phyloP scores from a whole-genome alignment of 768 basidiomycete species.

The Pleurotus citrinopileatus region DNA sequence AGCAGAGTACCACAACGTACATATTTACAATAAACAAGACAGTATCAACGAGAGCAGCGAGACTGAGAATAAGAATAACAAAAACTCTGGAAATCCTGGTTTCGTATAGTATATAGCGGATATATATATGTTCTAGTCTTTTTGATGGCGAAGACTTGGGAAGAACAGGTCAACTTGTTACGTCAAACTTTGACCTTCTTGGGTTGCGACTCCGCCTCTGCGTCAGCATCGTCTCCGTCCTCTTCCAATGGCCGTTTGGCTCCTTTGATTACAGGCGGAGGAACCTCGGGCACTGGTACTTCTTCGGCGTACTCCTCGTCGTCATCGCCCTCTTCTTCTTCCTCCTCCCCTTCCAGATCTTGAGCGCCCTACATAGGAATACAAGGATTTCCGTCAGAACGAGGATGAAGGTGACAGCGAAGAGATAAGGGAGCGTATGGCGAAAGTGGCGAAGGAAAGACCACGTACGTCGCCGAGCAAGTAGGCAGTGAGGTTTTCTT shows the following conservation, averaged over 20 bases:
- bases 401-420: not conserved
- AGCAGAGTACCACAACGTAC: too few relatives aligned
- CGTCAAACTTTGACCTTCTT: slow-evolving; percentile 41
- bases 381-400: too few relatives aligned
- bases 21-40: too few relatives aligned
- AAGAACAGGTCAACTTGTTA: too few relatives aligned
- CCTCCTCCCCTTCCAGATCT: slow-evolving; percentile 11
- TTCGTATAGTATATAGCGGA: too few relatives aligned
- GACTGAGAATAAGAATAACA: too few relatives aligned
- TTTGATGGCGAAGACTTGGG: not conserved
- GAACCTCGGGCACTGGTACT: slow-evolving; percentile 15
- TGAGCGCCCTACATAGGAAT: slow-evolving; percentile 3
- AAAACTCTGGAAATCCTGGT: too few relatives aligned
- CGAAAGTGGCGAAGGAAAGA: not conserved
- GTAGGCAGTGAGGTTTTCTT: slow-evolving; percentile 6
- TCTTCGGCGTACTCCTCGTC: slow-evolving; percentile 28
- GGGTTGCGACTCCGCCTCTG: slow-evolving; percentile 25
- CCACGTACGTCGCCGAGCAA: slow-evolving; percentile 1
- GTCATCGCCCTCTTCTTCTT: slow-evolving; percentile 21
- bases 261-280: slow-evolving; percentile 30
- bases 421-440: not conserved
- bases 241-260: slow-evolving; percentile 24
- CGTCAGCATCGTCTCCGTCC: slow-evolving; percentile 21
- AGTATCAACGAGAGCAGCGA: too few relatives aligned
- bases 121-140: too few relatives aligned